phyloP scores from a whole-genome alignment of 2,329 filamentous ascomycete species.

The Fusarium brevicatenulatum region DNA sequence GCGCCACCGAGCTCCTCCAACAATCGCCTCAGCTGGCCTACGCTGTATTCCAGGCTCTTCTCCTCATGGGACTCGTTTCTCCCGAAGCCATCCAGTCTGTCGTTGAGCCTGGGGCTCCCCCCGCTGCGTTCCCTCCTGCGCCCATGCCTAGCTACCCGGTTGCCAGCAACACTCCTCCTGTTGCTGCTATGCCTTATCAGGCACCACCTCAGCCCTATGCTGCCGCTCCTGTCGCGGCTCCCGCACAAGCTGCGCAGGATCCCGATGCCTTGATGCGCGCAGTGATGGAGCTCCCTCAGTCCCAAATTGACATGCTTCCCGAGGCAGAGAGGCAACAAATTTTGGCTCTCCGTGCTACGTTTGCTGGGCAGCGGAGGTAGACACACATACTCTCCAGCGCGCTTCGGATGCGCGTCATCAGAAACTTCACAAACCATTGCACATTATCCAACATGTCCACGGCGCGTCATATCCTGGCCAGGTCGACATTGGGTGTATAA shows the following conservation, averaged over 20 bases:
- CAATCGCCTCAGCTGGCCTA: conserved; percentile 94
- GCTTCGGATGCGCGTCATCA: not conserved
- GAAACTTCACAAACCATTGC: not conserved
- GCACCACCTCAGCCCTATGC: conserved; percentile 55
- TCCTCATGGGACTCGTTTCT: conserved; percentile 93
- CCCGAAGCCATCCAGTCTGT: conserved; percentile 84
- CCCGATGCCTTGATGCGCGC: conserved; percentile 81
- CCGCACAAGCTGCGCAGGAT: conserved; percentile 58
- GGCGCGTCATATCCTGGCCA: conserved; percentile 8
- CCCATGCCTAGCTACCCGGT: conserved; percentile 45
- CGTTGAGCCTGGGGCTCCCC: conserved; percentile 68
- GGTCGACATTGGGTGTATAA: conserved; percentile 16
- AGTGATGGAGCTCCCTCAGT: conserved; percentile 81
- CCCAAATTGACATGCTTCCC: conserved; percentile 81
- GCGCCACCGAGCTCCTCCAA: conserved; percentile 85
- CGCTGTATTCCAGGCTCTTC: conserved; percentile 92
- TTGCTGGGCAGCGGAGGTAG: conserved; percentile 57
- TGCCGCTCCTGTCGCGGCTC: conserved; percentile 46
- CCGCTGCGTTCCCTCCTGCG: conserved; percentile 51
- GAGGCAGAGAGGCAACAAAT: conserved; percentile 82
- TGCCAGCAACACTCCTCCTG: conserved; percentile 56
- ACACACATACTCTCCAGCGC: not conserved
- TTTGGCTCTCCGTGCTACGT: conserved; percentile 75
- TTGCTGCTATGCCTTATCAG: conserved; percentile 57
- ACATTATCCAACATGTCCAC: not conserved